These are phyloP conservation scores for Marasmius sp. DNA, from an alignment of 1,284 basidiomycete species.

Conservation along the genomic window DNA sequence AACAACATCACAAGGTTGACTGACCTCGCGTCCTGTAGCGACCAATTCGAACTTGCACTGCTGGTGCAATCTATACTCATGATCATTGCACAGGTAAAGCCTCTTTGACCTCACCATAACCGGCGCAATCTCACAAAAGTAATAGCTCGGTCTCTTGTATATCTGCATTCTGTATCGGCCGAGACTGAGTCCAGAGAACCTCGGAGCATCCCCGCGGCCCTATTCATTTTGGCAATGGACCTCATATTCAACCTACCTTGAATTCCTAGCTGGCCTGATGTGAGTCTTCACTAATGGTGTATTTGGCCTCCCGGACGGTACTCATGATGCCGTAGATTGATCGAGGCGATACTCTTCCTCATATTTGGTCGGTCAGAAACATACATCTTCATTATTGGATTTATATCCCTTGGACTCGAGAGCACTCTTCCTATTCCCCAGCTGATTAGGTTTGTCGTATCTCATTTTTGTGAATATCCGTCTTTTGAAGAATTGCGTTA, in stretches of 20 bases:
- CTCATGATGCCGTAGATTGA: neutral
- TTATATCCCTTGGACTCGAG: conserved; percentile 76
- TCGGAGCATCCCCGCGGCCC: conserved; percentile 63
- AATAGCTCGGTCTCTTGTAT: conserved; percentile 69
- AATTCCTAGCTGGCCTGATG: conserved; percentile 82
- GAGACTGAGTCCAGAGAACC: conserved; percentile 52
- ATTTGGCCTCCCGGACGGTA: conserved; percentile 8
- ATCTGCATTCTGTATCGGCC: conserved; percentile 76
- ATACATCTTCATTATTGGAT: conserved; percentile 73
- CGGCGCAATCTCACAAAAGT: conserved; percentile 13
- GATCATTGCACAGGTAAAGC: conserved; percentile 72
- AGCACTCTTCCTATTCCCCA: conserved; percentile 84
- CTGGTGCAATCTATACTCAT: conserved; percentile 79
- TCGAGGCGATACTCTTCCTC: conserved; percentile 65
- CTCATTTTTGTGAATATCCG: conserved; percentile 16
- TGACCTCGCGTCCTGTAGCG: conserved; percentile 26
- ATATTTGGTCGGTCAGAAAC: conserved; percentile 67
- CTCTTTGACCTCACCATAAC: conserved; percentile 4
- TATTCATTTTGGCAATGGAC: conserved; percentile 87
- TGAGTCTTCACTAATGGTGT: conserved; percentile 31
- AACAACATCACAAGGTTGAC: neutral
- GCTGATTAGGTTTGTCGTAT: conserved; percentile 58
- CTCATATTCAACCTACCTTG: conserved; percentile 74
- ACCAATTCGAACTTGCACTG: conserved; percentile 75
- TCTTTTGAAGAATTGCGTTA: conserved; percentile 28